Conservation (phyloP, 805 yeast genomes). For the Candida xyloterini region DNA sequence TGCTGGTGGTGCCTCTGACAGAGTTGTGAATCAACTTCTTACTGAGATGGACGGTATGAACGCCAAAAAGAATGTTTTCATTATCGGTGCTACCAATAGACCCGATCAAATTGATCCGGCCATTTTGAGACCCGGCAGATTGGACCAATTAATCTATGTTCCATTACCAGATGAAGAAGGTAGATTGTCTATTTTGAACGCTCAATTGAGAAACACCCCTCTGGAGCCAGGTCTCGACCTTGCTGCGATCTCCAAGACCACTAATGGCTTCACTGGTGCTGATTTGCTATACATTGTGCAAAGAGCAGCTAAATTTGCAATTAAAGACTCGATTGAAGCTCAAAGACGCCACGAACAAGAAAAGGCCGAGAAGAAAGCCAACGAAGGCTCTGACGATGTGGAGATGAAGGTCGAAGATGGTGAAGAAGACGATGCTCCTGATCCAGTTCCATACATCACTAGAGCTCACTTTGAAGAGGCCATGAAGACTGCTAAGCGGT, state of each 20-base stretch:
- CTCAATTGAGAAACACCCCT: slow-evolving; percentile 98
- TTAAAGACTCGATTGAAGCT: slow-evolving; percentile 96
- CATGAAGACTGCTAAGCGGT: slow-evolving; percentile 98
- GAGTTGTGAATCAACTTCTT: slow-evolving; percentile 92
- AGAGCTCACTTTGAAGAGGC: slow-evolving; percentile 97
- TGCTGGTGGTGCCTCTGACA: slow-evolving; percentile 95
- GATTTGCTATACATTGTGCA: slow-evolving; percentile 96
- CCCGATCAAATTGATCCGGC: slow-evolving; percentile 99
- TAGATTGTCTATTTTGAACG: slow-evolving; percentile 86
- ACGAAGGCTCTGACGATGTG: slow-evolving; percentile 39
- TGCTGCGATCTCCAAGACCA: slow-evolving; percentile 82
- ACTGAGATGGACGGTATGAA: slow-evolving; percentile 99
- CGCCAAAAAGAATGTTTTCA: slow-evolving; percentile 97
- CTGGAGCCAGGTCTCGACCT: slow-evolving; percentile 95
- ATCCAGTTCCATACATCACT: slow-evolving; percentile 94
- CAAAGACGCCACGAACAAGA: slow-evolving; percentile 45
- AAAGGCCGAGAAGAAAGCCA: slow-evolving; percentile 50
- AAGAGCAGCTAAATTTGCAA: slow-evolving; percentile 98
- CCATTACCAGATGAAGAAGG: slow-evolving; percentile 97
- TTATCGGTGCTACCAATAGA: slow-evolving; percentile 98
- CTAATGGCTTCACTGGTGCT: slow-evolving; percentile 99
- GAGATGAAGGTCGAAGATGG: slow-evolving; percentile 33
- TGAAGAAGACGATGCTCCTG: slow-evolving; percentile 70
- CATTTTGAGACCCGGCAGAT: slow-evolving; percentile 96
- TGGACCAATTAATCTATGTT: slow-evolving; percentile 96